Base-by-base conservation (phyloP, 148 eudicot species). In the Mesembryanthemum crystallinum region DNA sequence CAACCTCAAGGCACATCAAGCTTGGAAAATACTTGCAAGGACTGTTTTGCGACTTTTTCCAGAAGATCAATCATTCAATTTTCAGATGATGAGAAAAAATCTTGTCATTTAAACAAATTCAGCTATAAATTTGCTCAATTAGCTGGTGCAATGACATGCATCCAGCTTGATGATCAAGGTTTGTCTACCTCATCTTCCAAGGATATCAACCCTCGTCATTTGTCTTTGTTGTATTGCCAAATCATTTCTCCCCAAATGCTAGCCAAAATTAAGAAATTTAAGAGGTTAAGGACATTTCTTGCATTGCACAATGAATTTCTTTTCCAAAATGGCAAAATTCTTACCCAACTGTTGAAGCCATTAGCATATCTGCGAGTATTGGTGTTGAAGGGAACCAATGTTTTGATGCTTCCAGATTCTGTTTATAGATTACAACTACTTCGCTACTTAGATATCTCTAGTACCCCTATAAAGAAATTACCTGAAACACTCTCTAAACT, bases 371-470 rank as follows among this genome's bases (percentile, higher is more conserved):
- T 78, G 47, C 76, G 76, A 42, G 76, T 66, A 0, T 64, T 78
- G 20, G 69, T 47, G 7, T 64, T 78, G 45, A 78, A 21, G 0
- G 52, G 24, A 14, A 51, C 65, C 3, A 6, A 51, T 21, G 18
- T 71, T 7, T 6, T 5, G 2, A 37, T 71, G 42, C 71, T 78
- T 21, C 76, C 80, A 51, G 29, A 57, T 13, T 71, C 65, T 35
- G 64, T 78, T 3, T 27, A 43, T 0, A 27, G 4, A 9, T 69
- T 63, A 8, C 30, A 58, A 17, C 23, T n/a, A 15, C 52, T 79
- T 0, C 37, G 73, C 0, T 73, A 59, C 45, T 39, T 79, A 10
- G 82, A 73, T 49, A 18, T 79, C 58, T 79, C 81, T 43, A 8
- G 20, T 8, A 73, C 73, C 35, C 52, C 12, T 20, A 47, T 79